phyloP scores from a whole-genome alignment of 441 rosid genomes.

The Capsella rubella region DNA sequence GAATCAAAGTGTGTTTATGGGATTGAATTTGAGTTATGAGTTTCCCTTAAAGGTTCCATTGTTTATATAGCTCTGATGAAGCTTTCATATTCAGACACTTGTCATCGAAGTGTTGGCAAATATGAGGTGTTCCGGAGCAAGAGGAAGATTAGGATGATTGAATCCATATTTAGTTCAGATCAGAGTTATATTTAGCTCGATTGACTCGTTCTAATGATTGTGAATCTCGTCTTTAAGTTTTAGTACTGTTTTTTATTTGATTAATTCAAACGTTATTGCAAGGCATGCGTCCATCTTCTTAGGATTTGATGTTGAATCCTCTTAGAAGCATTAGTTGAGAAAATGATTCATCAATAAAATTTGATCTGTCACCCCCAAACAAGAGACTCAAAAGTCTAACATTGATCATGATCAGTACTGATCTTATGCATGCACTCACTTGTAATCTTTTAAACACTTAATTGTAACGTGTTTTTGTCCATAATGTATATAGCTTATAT shows the following conservation, averaged over 20 bases:
- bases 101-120: background rate
- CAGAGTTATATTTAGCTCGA: slow-evolving; percentile 16
- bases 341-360: background rate
- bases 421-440: slow-evolving; percentile 2
- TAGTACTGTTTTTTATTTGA: slow-evolving; percentile 1
- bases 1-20: background rate
- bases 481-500: too few relatives aligned
- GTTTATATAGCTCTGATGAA: slow-evolving; percentile 33
- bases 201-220: slow-evolving; percentile 20
- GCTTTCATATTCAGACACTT: slow-evolving; percentile 9
- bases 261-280: slow-evolving; percentile 3
- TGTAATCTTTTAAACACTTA: too few relatives aligned
- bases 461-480: too few relatives aligned
- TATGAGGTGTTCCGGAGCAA: background rate
- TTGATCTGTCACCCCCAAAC: background rate
- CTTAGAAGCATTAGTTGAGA: too few relatives aligned
- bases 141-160: slow-evolving; percentile 6
- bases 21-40: background rate
- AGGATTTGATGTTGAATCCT: background rate
- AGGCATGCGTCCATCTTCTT: background rate
- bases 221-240: background rate
- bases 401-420: slow-evolving; percentile 24
- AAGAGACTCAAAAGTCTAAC: slow-evolving; percentile 1
- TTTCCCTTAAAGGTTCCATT: slow-evolving; percentile 12
- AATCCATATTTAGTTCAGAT: slow-evolving; percentile 27